Conservation (phyloP, 352 stramenopile species). For the Phytophthora macrochlamydospora region DNA sequence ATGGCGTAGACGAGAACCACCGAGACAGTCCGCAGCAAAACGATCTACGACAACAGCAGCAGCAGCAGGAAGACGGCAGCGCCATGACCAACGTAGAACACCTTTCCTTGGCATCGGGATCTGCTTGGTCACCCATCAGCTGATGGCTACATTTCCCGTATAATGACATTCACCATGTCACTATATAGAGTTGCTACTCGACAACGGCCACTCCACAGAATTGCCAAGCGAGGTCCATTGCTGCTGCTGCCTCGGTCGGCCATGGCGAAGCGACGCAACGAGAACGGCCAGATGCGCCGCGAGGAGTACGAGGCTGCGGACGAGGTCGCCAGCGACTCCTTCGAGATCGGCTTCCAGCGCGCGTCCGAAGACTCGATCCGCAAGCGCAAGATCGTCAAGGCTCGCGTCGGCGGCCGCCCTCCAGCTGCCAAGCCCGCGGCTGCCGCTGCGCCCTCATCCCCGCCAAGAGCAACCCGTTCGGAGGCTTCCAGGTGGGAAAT, state of each 20-base stretch:
- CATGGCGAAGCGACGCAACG: slow-evolving; percentile 87
- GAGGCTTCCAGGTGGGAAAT: slow-evolving; percentile 45
- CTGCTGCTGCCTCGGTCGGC: neutral
- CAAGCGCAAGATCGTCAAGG: slow-evolving; percentile 84
- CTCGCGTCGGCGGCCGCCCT: slow-evolving; percentile 37
- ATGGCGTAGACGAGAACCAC: too few species aligned
- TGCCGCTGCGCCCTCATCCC: neutral
- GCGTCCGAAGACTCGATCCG: slow-evolving; percentile 71
- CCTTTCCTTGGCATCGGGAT: too few species aligned
- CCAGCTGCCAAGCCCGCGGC: slow-evolving; percentile 19
- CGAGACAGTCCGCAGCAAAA: too few species aligned
- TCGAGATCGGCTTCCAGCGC: slow-evolving; percentile 70
- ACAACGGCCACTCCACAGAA: neutral
- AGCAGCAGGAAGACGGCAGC: too few species aligned
- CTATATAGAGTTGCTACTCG: too few species aligned
- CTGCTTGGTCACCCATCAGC: too few species aligned
- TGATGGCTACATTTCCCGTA: too few species aligned
- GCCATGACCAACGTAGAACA: too few species aligned
- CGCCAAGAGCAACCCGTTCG: slow-evolving; percentile 45
- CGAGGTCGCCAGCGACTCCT: slow-evolving; percentile 44
- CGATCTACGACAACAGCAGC: too few species aligned
- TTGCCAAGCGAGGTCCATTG: neutral
- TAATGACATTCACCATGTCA: too few species aligned
- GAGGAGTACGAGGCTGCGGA: slow-evolving; percentile 83
- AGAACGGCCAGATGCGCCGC: slow-evolving; percentile 85